These are phyloP conservation scores for Globisporangium megalacanthum DNA, from an alignment of 352 stramenopile genomes.

Conservation along the genomic window DNA sequence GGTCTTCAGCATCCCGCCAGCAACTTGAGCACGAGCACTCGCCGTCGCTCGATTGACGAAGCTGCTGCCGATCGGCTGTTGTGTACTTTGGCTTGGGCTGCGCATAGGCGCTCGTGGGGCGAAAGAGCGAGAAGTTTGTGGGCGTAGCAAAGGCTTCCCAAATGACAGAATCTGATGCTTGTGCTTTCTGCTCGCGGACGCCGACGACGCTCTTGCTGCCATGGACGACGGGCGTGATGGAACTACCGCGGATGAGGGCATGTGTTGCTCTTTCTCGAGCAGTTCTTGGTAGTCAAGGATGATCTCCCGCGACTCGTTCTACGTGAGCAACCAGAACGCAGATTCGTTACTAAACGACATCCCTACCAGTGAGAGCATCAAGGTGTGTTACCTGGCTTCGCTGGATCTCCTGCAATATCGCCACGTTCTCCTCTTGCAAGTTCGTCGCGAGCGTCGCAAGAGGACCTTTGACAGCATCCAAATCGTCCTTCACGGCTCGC, in stretches of 20 bases:
- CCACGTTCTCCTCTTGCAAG: slow-evolving; percentile 60
- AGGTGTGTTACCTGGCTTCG: slow-evolving; percentile 39
- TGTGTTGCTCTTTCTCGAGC: slow-evolving; percentile 35
- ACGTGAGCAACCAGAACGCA: neutral
- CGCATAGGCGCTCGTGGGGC: neutral
- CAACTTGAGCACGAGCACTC: slow-evolving; percentile 24
- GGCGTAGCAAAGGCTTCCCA: slow-evolving; percentile 16
- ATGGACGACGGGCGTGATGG: slow-evolving; percentile 34
- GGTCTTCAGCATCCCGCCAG: slow-evolving; percentile 13
- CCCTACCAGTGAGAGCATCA: neutral
- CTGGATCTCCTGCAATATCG: slow-evolving; percentile 60
- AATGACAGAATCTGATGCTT: slow-evolving; percentile 39
- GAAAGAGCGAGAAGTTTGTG: slow-evolving; percentile 15
- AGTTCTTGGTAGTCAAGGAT: slow-evolving; percentile 64
- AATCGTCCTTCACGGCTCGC: slow-evolving; percentile 26
- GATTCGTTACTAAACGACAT: neutral
- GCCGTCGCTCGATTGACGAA: slow-evolving; percentile 8
- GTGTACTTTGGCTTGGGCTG: neutral
- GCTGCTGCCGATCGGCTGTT: slow-evolving; percentile 1
- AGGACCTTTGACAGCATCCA: slow-evolving; percentile 44
- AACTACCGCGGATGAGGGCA: slow-evolving; percentile 9
- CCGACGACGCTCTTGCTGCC: slow-evolving; percentile 8
- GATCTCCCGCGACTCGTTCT: slow-evolving; percentile 61
- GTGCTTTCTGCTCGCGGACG: slow-evolving; percentile 30
- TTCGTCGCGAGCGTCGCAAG: slow-evolving; percentile 53